These are phyloP conservation scores for Priceomyces fermenticarens DNA, from an alignment of 805 yeast species.

Conservation along the genomic window DNA sequence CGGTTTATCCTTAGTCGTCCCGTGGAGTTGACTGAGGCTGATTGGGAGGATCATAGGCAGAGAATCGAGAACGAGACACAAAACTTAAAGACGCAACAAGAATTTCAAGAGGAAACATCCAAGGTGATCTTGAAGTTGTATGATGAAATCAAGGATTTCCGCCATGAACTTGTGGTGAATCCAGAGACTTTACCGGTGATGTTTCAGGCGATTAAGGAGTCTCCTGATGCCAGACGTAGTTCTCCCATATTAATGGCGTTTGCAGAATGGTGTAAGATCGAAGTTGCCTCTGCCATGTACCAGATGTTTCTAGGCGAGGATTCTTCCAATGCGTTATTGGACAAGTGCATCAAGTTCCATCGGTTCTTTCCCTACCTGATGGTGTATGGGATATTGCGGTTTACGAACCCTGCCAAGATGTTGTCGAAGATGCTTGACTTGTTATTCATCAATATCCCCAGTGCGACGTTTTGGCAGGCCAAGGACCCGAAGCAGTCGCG, in stretches of 20 bases:
- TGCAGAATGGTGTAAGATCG: conserved; percentile 79
- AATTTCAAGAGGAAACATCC: conserved; percentile 70
- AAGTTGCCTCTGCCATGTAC: conserved; percentile 80
- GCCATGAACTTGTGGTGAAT: conserved; percentile 47
- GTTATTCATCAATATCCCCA: conserved; percentile 55
- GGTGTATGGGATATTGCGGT: conserved; percentile 70
- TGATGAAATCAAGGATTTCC: conserved; percentile 57
- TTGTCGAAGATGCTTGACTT: conserved; percentile 77
- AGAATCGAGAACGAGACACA: conserved; percentile 60
- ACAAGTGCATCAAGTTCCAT: conserved; percentile 71
- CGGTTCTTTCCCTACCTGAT: conserved; percentile 74
- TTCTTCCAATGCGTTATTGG: conserved; percentile 70
- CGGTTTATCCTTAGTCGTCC: conserved; percentile 48
- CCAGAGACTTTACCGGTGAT: conserved; percentile 57
- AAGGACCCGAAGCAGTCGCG: conserved; percentile 17
- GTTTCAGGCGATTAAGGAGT: conserved; percentile 62
- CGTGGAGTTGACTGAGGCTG: conserved; percentile 40
- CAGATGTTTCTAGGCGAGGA: conserved; percentile 80
- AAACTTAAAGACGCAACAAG: conserved; percentile 58
- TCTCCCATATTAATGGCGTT: conserved; percentile 68
- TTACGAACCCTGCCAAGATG: conserved; percentile 85
- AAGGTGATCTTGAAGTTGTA: conserved; percentile 54
- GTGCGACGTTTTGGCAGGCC: conserved; percentile 14
- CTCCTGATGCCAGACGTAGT: conserved; percentile 51
- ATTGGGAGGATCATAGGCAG: conserved; percentile 52